These are phyloP conservation scores for Novymonas esmeraldas DNA, from an alignment of 208 protist species.

Conservation along the genomic window DNA sequence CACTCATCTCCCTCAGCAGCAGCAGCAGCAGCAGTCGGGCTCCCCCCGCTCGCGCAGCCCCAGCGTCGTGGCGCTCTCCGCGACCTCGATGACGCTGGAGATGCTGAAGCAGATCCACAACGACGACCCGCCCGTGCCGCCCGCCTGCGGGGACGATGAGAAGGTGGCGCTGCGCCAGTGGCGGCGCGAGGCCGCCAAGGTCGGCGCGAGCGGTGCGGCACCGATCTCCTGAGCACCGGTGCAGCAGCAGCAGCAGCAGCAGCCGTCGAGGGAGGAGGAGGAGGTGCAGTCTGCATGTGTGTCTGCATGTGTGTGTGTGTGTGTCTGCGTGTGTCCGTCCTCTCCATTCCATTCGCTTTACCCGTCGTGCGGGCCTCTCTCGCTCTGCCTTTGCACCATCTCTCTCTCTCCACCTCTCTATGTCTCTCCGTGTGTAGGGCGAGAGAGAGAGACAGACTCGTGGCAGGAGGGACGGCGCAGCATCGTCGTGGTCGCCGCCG, in stretches of 20 bases:
- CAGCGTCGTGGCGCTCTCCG: neutral
- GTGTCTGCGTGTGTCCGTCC: no score
- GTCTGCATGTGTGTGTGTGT: neutral
- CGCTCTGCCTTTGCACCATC: no score
- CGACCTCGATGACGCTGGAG: conserved; percentile 10
- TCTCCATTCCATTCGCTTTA: no score
- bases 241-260: neutral
- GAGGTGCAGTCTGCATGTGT: neutral
- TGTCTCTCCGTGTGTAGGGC: no score
- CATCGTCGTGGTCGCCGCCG: no score
- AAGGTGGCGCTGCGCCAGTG: conserved; percentile 39
- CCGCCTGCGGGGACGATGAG: conserved; percentile 5
- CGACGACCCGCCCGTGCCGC: conserved; percentile 13
- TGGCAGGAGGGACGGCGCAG: no score
- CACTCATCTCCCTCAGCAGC: no score
- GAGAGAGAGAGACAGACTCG: no score
- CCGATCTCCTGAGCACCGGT: neutral
- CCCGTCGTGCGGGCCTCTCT: no score
- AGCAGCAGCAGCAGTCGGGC: neutral
- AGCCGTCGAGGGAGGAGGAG: neutral
- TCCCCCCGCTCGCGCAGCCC: neutral
- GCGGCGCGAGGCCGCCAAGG: conserved; percentile 31
- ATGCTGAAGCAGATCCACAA: conserved; percentile 25
- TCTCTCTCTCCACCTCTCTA: neutral
- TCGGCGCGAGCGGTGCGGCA: conserved; percentile 6